Base-by-base conservation (phyloP, 805 yeast genomes). In the Candida schatavii region DNA sequence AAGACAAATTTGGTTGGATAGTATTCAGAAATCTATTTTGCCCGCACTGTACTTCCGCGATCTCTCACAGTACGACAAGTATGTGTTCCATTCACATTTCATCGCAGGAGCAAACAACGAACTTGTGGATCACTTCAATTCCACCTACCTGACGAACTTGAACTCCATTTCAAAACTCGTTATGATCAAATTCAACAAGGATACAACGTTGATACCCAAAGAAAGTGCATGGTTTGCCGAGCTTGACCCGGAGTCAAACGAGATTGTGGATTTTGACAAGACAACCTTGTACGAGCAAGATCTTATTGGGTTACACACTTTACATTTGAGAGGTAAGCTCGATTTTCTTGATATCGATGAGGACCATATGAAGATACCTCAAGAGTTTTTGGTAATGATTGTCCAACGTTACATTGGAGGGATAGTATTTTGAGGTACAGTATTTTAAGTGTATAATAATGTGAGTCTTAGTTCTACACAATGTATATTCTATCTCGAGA, bases 41-140 rank as follows among this genome's bases (percentile, higher is more conserved):
- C 82, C 88, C 5, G 93, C 95, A 0, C 93, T 85, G 53, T 87
- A 84, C 55, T 86, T 80, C 59, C 68, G 95, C 45, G 85, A 84
- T 54, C 76, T 79, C 2, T 52, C 53, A 13, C 68, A 79, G 28
- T 75, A 73, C 51, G 80, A 73, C 0, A 59, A 64, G 14, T 86
- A 86, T 55, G 50, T 83, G 47, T 68, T 70, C 18, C 64, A 74
- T 44, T 82, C 89, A 2, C 59, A 56, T 7, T 85, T 81, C 47
- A 59, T 86, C 32, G 88, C 83, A 4, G 80, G 74, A 47, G 58
- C 82, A 31, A 86, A 86, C 54, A 86, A 85, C 49, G 95, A 87
- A 51, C 42, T 49, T 17, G 50, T 47, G 4, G 53, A 51, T 3
- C 38, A 37, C 7, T 52, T 57, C 40, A 73, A 73, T 44, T 35